Conservation (phyloP, 371 early-diverging fungal genomes). For the Mortierella sp. region DNA sequence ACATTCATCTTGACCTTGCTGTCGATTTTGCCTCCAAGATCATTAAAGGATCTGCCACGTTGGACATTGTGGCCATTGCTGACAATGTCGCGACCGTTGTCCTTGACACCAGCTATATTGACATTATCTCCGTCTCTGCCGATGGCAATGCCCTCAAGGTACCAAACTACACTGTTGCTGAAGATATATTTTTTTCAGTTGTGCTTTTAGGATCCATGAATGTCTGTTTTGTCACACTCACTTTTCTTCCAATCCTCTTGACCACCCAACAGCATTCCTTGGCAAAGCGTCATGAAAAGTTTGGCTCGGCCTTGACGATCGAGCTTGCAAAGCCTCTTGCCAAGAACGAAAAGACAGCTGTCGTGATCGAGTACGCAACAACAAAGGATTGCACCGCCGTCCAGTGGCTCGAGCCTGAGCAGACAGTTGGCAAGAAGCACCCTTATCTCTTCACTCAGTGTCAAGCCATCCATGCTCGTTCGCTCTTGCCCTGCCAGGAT, state of each 20-base stretch:
- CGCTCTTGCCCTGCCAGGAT: conserved; percentile 92
- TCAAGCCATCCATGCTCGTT: conserved; percentile 96
- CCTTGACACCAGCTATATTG: conserved; percentile 80
- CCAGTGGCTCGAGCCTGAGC: conserved; percentile 92
- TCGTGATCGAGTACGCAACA: conserved; percentile 83
- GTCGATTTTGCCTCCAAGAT: conserved; percentile 81
- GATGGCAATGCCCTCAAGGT: conserved; percentile 61
- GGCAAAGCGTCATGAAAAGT: conserved; percentile 67
- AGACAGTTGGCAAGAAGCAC: conserved; percentile 93
- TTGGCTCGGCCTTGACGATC: conserved; percentile 83
- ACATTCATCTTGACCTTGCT: conserved; percentile 78
- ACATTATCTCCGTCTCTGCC: conserved; percentile 62
- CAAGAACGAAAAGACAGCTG: conserved; percentile 58
- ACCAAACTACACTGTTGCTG: conserved; percentile 8
- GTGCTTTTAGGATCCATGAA: not conserved
- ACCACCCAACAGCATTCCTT: conserved; percentile 61
- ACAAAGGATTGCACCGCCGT: conserved; percentile 85
- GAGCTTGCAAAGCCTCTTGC: conserved; percentile 59
- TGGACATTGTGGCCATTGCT: conserved; percentile 62
- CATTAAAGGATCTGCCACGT: conserved; percentile 74
- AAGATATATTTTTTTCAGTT: not conserved
- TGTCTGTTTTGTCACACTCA: not conserved
- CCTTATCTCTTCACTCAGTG: conserved; percentile 98
- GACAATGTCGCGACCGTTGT: conserved; percentile 70
- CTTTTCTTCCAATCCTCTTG: not conserved